phyloP scores from a whole-genome alignment of 345 rosid genomes.

The Rhodomyrtus tomentosa region DNA sequence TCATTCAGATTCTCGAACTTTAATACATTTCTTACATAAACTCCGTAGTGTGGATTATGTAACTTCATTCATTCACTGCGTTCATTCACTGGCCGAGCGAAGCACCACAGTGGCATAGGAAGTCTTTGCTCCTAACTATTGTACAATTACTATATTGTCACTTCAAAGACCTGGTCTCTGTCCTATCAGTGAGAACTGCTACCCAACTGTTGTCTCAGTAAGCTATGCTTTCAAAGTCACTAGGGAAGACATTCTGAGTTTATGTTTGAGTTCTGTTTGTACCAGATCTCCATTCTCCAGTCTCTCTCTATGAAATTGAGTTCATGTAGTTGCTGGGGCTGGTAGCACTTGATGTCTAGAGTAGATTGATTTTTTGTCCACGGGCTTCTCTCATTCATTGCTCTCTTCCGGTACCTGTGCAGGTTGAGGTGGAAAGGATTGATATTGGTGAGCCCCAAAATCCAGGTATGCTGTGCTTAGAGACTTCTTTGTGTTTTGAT shows the following conservation, averaged over 20 bases:
- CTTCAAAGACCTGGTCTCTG: neutral
- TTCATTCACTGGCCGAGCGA: neutral
- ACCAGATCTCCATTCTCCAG: neutral
- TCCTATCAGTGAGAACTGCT: neutral
- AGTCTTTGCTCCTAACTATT: neutral
- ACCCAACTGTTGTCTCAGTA: no score
- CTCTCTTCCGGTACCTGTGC: neutral
- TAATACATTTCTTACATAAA: neutral
- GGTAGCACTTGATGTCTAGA: neutral
- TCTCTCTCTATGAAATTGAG: neutral
- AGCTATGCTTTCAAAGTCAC: no score
- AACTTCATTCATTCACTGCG: neutral
- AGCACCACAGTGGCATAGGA: neutral
- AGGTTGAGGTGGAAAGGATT: slow-evolving; percentile 82
- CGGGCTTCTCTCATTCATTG: neutral
- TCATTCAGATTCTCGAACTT: neutral
- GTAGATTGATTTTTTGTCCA: neutral
- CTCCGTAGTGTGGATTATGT: neutral
- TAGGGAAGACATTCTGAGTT: neutral
- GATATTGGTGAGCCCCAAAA: slow-evolving; percentile 49
- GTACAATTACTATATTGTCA: neutral
- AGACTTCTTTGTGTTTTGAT: neutral
- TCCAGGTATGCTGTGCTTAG: slow-evolving; percentile 26
- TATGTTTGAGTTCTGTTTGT: neutral
- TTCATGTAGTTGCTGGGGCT: neutral